Evolutionary conservation across 768 basidiomycete genomes (phyloP).

Genomic region (Lactarius evosmus): DNA sequence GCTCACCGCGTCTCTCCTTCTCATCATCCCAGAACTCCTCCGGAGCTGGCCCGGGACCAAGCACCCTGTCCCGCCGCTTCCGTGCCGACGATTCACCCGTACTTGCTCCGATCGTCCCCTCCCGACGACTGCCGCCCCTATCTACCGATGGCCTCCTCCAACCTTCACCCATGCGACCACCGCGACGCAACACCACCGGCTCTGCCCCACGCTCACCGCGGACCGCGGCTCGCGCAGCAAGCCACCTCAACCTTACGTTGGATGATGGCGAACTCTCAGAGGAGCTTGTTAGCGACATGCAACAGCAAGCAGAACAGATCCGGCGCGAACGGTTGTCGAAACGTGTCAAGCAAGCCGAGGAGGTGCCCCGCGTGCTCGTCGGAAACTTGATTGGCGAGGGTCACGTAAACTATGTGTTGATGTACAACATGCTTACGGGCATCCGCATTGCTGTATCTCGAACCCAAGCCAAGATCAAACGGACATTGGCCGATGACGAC

Average conservation of each 20-base stretch:
- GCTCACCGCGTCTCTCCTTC: slow-evolving; percentile 17
- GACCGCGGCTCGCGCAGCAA: slow-evolving; percentile 16
- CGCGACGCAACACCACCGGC: slow-evolving; percentile 71
- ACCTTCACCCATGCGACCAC: slow-evolving; percentile 47
- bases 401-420: slow-evolving; percentile 97
- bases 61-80: slow-evolving; percentile 17
- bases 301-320: slow-evolving; percentile 86
- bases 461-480: slow-evolving; percentile 92
- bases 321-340: slow-evolving; percentile 73
- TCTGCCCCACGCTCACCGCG: slow-evolving; percentile 34
- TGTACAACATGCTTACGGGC: slow-evolving; percentile 99
- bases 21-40: slow-evolving; percentile 23
- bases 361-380: slow-evolving; percentile 46
- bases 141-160: slow-evolving; percentile 51
- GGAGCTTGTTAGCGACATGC: slow-evolving; percentile 76
- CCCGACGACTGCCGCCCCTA: slow-evolving; percentile 31
- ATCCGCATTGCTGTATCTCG: slow-evolving; percentile 95
- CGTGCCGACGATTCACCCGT: slow-evolving; percentile 31
- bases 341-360: slow-evolving; percentile 59
- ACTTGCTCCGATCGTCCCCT: slow-evolving; percentile 28
- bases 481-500: slow-evolving; percentile 80
- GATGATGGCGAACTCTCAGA: slow-evolving; percentile 44
- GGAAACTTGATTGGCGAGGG: slow-evolving; percentile 98
- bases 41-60: slow-evolving; percentile 25
- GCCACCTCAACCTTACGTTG: slow-evolving; percentile 36